Base-by-base conservation (phyloP, 805 yeast species). In the Wickerhamiella hasegawae region DNA sequence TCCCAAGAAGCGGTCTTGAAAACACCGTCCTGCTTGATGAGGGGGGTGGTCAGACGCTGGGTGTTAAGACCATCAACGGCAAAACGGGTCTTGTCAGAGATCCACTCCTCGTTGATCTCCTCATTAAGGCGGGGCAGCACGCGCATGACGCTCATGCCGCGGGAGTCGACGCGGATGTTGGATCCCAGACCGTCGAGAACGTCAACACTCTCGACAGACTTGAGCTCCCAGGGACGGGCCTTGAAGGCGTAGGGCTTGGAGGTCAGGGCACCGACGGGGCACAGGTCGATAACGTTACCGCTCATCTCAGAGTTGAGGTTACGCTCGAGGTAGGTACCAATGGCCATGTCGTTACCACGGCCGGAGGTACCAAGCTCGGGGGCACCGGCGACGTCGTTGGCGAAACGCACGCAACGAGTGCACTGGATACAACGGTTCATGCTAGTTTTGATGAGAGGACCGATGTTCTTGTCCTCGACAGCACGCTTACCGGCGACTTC, bases 361-460 rank as follows among this genome's bases (percentile, higher is more conserved):
- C 93, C 94, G 28, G 85, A 55, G 39, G 87, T 71, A 47, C 94
- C 94, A 43, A 81, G 71, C 59, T 82, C 94, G 14, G 93, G 83
- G 27, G 93, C 90, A 44, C 94, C 94, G 27, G 94, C 94, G 42
- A 81, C 77, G 53, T 81, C 93, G 58, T 82, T 81, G 66, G 84
- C 65, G 60, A 81, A 81, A 52, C 94, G 72, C 17, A 81, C 84
- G 66, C 94, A 81, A 54, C 94, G 69, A 21, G 94, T 81, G 64
- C 94, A 81, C 59, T 81, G 94, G 51, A 81, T 81, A 60, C 94
- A 81, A 57, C 94, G 70, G 63, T 82, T 81, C 94, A 81, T 81
- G 31, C 84, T 76, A 29, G 94, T 81, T 62, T 81, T 81, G 52
- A 81, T 78, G 49, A 81, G 66, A 2, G 94, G 94, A 28, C 94